A percentile compares a stretch with the other conserved stretches of the same genome.
Evolutionary conservation across 2,329 filamentous ascomycete genomes (phyloP).

Genomic region (Fusarium lyarnte): DNA sequence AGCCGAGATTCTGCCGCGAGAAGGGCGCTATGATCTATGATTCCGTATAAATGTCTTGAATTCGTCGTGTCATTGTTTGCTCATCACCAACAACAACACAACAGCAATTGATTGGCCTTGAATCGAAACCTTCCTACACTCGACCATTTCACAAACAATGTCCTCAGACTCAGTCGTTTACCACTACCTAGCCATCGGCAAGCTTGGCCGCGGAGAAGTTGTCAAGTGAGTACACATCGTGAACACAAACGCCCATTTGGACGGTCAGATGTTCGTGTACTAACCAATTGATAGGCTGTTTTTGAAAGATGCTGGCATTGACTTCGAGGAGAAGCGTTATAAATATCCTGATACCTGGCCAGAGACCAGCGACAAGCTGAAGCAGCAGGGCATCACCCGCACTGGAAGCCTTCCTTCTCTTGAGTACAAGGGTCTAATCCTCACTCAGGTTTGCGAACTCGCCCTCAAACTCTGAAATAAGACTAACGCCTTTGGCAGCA

Average conservation of each 20-base stretch:
- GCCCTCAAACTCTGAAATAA: fast-evolving
- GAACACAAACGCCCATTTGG: fast-evolving
- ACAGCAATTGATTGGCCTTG: neutral
- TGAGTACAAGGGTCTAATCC: constrained; percentile 47
- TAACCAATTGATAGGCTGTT: constrained; percentile 13
- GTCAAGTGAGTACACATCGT: constrained; percentile 26
- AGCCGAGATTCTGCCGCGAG: neutral
- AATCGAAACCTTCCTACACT: fast-evolving
- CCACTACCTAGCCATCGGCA: constrained; percentile 42
- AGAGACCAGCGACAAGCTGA: constrained; percentile 40
- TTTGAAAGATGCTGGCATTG: constrained; percentile 26
- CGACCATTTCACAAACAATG: fast-evolving
- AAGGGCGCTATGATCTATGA: constrained; percentile 3
- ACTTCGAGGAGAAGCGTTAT: constrained; percentile 31
- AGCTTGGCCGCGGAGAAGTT: constrained; percentile 43
- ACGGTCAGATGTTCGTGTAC: fast-evolving
- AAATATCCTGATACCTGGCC: constrained; percentile 23
- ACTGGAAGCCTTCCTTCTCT: constrained; percentile 50
- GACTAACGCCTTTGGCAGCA: neutral
- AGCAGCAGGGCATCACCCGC: constrained; percentile 38
- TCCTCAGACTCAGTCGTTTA: constrained; percentile 20
- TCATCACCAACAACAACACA: neutral
- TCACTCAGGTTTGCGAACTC: constrained; percentile 29
- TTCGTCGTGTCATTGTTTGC: neutral
- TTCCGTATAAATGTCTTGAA: neutral